phyloP scores from a whole-genome alignment of 768 basidiomycete species.

The Leccinum sublutescens region DNA sequence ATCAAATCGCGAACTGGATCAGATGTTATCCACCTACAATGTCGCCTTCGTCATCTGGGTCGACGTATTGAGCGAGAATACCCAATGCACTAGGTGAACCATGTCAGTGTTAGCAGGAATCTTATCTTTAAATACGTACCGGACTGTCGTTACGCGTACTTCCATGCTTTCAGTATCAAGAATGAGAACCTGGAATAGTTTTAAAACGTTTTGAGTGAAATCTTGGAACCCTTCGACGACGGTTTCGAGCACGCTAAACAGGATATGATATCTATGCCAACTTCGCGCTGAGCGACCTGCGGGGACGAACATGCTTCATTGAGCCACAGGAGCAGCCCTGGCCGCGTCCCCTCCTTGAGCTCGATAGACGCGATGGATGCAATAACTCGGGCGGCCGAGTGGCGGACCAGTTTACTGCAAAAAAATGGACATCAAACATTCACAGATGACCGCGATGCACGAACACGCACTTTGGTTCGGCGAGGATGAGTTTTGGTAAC shows the following conservation, averaged over 20 bases:
- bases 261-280: conserved; percentile 85
- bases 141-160: conserved; percentile 86
- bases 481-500: conserved; percentile 73
- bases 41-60: conserved; percentile 80
- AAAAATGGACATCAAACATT: conserved; percentile 8
- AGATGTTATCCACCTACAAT: conserved; percentile 54
- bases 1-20: background rate
- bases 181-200: conserved; percentile 71
- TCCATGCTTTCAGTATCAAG: conserved; percentile 83
- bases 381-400: conserved; percentile 89
- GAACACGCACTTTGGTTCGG: conserved; percentile 68
- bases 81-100: conserved; percentile 65
- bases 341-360: conserved; percentile 77
- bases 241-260: conserved; percentile 88
- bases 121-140: conserved; percentile 39
- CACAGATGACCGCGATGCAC: background rate
- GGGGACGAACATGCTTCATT: conserved; percentile 71
- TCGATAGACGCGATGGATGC: conserved; percentile 92
- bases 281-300: conserved; percentile 79
- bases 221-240: conserved; percentile 88
- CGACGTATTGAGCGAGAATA: conserved; percentile 90
- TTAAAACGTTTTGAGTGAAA: conserved; percentile 71
- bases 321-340: conserved; percentile 84
- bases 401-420: conserved; percentile 81
- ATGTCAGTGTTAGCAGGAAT: conserved; percentile 5